A percentile compares a stretch with the other conserved stretches of the same genome.
Evolutionary conservation across 2,329 filamentous ascomycete species (phyloP).

Genomic region (Periconia sp.): DNA sequence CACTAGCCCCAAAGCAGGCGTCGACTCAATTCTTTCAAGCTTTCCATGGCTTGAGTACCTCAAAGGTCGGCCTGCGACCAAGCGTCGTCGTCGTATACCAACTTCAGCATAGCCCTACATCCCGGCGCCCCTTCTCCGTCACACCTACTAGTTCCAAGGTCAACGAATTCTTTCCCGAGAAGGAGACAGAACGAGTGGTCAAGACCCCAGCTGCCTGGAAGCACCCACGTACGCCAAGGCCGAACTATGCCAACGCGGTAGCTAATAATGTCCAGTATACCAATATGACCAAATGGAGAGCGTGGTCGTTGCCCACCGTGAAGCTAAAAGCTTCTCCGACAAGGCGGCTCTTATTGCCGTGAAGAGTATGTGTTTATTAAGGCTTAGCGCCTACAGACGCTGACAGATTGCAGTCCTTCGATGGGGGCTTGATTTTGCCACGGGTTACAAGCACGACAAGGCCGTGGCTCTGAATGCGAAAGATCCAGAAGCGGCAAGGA

Average conservation of each 20-base stretch:
- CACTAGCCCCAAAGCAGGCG: constrained; percentile 43
- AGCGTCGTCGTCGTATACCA: constrained; percentile 41
- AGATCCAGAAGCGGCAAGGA: constrained; percentile 59
- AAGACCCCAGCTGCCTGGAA: constrained; percentile 56
- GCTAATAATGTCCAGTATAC: constrained; percentile 58
- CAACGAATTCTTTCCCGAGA: constrained; percentile 55
- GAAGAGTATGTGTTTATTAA: no score
- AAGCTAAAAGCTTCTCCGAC: constrained; percentile 76
- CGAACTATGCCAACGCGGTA: no score
- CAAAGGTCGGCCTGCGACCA: constrained; percentile 34
- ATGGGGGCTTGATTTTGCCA: constrained; percentile 81
- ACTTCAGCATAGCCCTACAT: constrained; percentile 18
- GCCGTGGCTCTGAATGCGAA: constrained; percentile 47
- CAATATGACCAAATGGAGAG: constrained; percentile 78
- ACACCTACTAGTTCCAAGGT: constrained; percentile 37
- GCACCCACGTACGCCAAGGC: constrained; percentile 49
- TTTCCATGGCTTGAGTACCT: constrained; percentile 37
- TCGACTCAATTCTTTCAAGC: constrained; percentile 46
- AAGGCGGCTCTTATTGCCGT: constrained; percentile 79
- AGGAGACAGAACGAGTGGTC: constrained; percentile 52
- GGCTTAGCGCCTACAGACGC: no score
- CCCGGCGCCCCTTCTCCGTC: constrained; percentile 50
- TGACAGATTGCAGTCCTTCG: no score
- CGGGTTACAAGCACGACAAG: constrained; percentile 77
- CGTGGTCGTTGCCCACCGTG: constrained; percentile 77